Evolutionary conservation across 768 basidiomycete species (phyloP).

Genomic region (Boletus tylopilopsis): DNA sequence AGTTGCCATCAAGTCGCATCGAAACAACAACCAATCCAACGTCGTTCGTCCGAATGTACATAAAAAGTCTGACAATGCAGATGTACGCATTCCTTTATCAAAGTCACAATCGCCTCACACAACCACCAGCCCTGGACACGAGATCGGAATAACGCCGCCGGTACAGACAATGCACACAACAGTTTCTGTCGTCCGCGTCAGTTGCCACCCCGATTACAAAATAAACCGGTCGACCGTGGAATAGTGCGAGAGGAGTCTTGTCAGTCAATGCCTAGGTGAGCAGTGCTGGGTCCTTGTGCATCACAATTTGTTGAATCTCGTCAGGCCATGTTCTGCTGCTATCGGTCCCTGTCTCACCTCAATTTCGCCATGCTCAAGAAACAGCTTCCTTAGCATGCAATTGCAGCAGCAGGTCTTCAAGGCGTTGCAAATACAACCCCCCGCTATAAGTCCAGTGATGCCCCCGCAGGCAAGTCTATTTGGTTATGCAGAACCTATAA

Average conservation of each 20-base stretch:
- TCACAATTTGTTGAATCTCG: background rate
- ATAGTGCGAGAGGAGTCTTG: background rate
- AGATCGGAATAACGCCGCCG: background rate
- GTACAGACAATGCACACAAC: background rate
- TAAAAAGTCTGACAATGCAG: background rate
- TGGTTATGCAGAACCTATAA: background rate
- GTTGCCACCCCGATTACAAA: constrained; percentile 6
- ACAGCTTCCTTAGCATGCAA: background rate
- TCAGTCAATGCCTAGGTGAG: constrained; percentile 8
- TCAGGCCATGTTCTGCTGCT: constrained; percentile 2
- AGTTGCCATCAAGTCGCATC: background rate
- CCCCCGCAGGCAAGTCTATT: constrained; percentile 3
- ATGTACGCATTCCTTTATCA: constrained; percentile 3
- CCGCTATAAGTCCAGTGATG: background rate
- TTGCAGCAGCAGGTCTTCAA: background rate
- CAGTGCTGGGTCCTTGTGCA: background rate
- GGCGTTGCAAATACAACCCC: background rate
- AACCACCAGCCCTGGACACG: background rate
- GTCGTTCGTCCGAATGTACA: background rate
- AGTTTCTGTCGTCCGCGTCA: background rate
- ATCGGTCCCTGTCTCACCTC: constrained; percentile 1
- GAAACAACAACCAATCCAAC: background rate
- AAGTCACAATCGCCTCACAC: background rate
- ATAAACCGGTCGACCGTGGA: background rate
- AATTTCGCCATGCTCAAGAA: background rate